These are phyloP conservation scores for Boletellus ananiceps DNA, from an alignment of 768 basidiomycete genomes.

Conservation along the genomic window DNA sequence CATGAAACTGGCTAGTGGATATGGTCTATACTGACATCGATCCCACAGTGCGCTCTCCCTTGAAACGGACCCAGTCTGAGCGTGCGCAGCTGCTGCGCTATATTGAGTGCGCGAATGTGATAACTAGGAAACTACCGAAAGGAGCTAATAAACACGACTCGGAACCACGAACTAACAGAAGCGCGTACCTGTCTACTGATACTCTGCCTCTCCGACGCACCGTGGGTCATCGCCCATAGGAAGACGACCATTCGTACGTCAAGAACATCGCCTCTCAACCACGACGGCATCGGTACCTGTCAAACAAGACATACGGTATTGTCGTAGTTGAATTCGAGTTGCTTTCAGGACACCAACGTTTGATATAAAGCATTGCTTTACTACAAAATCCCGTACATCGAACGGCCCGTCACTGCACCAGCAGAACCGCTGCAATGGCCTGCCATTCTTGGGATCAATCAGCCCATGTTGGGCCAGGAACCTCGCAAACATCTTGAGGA, in stretches of 20 bases:
- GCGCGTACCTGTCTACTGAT: conserved; percentile 17
- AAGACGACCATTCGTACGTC: conserved; percentile 66
- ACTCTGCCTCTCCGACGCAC: conserved; percentile 4
- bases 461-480: conserved; percentile 73
- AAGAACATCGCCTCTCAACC: conserved; percentile 69
- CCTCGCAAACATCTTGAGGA: conserved; percentile 55
- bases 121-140: not conserved
- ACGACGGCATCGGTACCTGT: conserved; percentile 64
- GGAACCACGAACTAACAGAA: not conserved
- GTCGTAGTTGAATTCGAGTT: conserved; percentile 5
- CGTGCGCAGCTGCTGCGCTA: conserved; percentile 68
- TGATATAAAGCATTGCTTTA: conserved; percentile 88
- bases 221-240: conserved; percentile 33
- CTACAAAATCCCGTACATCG: conserved; percentile 79
- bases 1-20: not conserved
- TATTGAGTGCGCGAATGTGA: conserved; percentile 46
- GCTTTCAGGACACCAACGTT: conserved; percentile 41
- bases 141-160: too few species aligned
- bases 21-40: conserved; percentile 65
- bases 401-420: conserved; percentile 86
- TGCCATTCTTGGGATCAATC: conserved; percentile 54
- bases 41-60: conserved; percentile 84
- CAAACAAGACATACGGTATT: conserved; percentile 9
- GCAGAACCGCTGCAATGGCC: conserved; percentile 58
- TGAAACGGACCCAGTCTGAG: conserved; percentile 71